Conservation (phyloP, 176 grass and related monocot genomes). For the Oryza punctata region DNA sequence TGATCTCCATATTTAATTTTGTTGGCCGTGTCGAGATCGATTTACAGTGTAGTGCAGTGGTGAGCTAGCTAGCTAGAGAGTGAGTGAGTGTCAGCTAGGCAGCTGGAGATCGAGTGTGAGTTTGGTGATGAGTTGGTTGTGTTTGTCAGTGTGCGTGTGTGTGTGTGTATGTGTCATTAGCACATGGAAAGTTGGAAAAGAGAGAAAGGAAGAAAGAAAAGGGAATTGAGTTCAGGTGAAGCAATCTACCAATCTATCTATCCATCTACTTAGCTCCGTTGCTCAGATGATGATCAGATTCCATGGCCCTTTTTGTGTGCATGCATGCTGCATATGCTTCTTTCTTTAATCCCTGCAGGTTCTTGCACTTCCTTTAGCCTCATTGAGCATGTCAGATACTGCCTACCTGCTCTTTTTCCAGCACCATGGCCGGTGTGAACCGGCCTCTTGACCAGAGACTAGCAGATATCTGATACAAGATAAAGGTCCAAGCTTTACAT, state of each 20-base stretch:
- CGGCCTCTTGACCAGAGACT: conserved; percentile 30
- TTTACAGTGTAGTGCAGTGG: neutral
- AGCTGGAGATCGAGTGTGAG: neutral
- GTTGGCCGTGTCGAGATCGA: neutral
- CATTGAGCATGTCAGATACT: conserved; percentile 28
- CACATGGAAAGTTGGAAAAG: conserved; percentile 84
- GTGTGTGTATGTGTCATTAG: conserved; percentile 54
- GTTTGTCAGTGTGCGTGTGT: conserved; percentile 42
- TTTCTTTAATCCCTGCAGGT: conserved; percentile 55
- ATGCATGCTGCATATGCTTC: conserved; percentile 28
- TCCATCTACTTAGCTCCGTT: neutral
- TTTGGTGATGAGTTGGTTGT: conserved; percentile 42
- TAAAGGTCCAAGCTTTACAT: conserved; percentile 3
- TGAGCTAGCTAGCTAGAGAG: conserved; percentile 9
- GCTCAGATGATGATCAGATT: conserved; percentile 23
- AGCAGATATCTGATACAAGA: neutral
- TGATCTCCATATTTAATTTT: neutral
- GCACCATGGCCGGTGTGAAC: conserved; percentile 10
- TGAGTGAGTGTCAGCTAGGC: neutral
- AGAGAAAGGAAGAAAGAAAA: conserved; percentile 51
- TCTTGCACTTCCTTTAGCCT: conserved; percentile 10
- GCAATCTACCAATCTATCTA: conserved; percentile 33
- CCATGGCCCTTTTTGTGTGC: conserved; percentile 38
- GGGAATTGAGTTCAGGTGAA: conserved; percentile 71
- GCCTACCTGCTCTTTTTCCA: conserved; percentile 37